Evolutionary conservation across 805 yeast species (phyloP), one percentile per base, ranked within the genome.

Genomic region (Starmerella floricola): DNA sequence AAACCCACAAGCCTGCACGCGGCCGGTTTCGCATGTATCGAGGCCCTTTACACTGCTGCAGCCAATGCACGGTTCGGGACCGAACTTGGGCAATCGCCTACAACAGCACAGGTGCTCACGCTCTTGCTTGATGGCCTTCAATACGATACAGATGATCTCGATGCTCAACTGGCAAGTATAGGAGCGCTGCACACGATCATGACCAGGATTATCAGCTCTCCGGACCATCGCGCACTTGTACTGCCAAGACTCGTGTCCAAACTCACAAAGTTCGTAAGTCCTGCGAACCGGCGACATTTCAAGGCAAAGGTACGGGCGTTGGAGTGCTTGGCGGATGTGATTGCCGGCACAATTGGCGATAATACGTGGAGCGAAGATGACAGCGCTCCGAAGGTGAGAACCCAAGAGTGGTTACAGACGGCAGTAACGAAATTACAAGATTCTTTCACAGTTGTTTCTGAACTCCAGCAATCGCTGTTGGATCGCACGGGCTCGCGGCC

Each of bases 11-110:
- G 50, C 31, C 41, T 51, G 12, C 49, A 49, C 12, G 24, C 46
- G 2, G 58, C 61, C 2, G 62, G 59, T 6, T 57, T 56, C 36
- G 32, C 38, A 2, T 54, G 59, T 15, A 28, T 58, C 17, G 31
- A 26, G 3, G 48, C 53, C 3, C 30, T 60, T 1, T 48, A 51
- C 32, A 8, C 13, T 6, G 55, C 59, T 1, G 43, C 53, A 1
- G 31, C 26, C 2, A 16, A 32, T 1, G 42, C 50, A 2, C 40
- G 38, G 8, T 20, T 49, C n/a, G 43, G 31, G 10, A 34, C 38
- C 3, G 39, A 34, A 11, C 32, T 53, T 2, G 46, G 44, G 18
- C 41, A 33, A 2, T 42, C 54, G 2, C 55, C 61, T 1, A 34
- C 55, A 2, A 42, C 56, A 16, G 52, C 60, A 3, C 47, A 51